A percentile compares a stretch with the other conserved stretches of the same genome.
These are phyloP conservation scores for Leishmania major DNA, from an alignment of 208 protist genomes.

Conservation along the genomic window DNA sequence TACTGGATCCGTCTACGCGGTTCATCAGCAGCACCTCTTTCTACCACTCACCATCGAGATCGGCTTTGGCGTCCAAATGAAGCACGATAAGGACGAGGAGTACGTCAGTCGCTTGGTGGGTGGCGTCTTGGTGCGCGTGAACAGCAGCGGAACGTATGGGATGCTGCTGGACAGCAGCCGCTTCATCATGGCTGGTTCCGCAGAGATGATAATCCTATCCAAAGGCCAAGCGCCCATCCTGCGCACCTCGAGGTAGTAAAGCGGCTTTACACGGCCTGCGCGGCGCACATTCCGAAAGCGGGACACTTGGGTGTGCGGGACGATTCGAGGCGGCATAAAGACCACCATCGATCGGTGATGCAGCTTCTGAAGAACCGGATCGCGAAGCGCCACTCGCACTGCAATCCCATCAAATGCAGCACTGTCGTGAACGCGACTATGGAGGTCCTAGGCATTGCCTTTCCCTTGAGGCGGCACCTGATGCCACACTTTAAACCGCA, in stretches of 20 bases:
- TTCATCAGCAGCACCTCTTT: slow-evolving; percentile 56
- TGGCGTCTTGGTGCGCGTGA: slow-evolving; percentile 77
- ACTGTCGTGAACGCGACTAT: slow-evolving; percentile 62
- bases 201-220: slow-evolving; percentile 56
- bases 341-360: slow-evolving; percentile 62
- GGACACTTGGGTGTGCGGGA: slow-evolving; percentile 67
- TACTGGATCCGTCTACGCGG: slow-evolving; percentile 68
- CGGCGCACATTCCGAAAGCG: slow-evolving; percentile 53
- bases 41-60: slow-evolving; percentile 76
- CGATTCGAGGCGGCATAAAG: slow-evolving; percentile 65
- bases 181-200: slow-evolving; percentile 72
- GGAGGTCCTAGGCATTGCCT: slow-evolving; percentile 53
- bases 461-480: slow-evolving; percentile 60
- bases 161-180: slow-evolving; percentile 86
- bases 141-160: slow-evolving; percentile 73
- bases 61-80: slow-evolving; percentile 70
- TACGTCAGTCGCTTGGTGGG: slow-evolving; percentile 45
- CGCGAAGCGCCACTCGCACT: slow-evolving; percentile 67
- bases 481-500: slow-evolving; percentile 54
- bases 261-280: slow-evolving; percentile 71
- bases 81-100: slow-evolving; percentile 47
- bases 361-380: slow-evolving; percentile 64
- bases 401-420: slow-evolving; percentile 68
- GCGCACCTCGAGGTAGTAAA: slow-evolving; percentile 65
- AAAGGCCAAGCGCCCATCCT: slow-evolving; percentile 53